These are phyloP conservation scores for Wallacemonas sp. DNA, from an alignment of 208 protist genomes.

Conservation along the genomic window DNA sequence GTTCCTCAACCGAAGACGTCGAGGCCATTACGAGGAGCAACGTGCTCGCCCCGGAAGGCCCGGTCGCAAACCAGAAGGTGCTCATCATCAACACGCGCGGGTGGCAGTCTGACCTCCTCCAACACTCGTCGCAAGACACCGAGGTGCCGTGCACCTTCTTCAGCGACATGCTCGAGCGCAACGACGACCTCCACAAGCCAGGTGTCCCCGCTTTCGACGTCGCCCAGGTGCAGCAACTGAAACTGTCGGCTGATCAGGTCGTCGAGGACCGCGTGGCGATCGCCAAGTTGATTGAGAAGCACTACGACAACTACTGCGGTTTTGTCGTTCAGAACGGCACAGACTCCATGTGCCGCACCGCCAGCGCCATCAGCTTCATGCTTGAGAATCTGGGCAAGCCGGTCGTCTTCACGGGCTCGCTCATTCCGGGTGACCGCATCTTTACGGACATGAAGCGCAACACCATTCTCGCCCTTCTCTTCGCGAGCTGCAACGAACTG, in stretches of 20 bases:
- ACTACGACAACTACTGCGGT: slow-evolving; percentile 94
- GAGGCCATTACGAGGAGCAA: slow-evolving; percentile 10
- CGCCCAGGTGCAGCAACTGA: slow-evolving; percentile 47
- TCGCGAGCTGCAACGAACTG: slow-evolving; percentile 85
- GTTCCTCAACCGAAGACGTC: slow-evolving; percentile 14
- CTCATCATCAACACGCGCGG: slow-evolving; percentile 74
- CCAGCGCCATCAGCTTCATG: slow-evolving; percentile 96
- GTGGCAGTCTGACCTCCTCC: slow-evolving; percentile 41
- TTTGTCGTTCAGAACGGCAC: slow-evolving; percentile 97
- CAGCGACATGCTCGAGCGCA: slow-evolving; percentile 40
- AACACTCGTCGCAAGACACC: slow-evolving; percentile 13
- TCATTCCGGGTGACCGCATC: slow-evolving; percentile 84
- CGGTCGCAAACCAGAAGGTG: slow-evolving; percentile 31
- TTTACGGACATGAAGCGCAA: slow-evolving; percentile 92
- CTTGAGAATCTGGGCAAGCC: slow-evolving; percentile 97
- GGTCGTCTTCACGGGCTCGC: slow-evolving; percentile 96
- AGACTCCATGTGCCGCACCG: slow-evolving; percentile 96
- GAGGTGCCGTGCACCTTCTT: slow-evolving; percentile 33
- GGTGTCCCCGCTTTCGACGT: slow-evolving; percentile 66
- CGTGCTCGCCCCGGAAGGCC: slow-evolving; percentile 28
- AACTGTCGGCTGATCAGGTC: slow-evolving; percentile 65
- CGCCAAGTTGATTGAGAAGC: slow-evolving; percentile 56
- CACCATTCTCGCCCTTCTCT: slow-evolving; percentile 76
- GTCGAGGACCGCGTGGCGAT: slow-evolving; percentile 75
- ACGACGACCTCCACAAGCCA: slow-evolving; percentile 61